phyloP scores from a whole-genome alignment of 805 yeast species.

The Yarrowia sp. region DNA sequence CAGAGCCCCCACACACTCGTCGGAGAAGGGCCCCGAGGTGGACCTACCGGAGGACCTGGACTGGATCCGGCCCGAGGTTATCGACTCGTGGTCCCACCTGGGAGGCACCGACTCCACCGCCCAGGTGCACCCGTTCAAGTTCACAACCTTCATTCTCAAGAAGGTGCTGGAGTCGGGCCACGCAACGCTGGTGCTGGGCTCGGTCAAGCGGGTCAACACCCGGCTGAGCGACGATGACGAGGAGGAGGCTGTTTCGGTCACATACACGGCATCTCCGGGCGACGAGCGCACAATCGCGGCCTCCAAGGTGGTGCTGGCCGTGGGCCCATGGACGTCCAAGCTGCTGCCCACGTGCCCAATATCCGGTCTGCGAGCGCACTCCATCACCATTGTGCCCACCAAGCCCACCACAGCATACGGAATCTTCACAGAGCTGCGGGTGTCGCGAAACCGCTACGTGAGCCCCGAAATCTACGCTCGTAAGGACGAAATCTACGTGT shows the following conservation, averaged over 20 bases:
- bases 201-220: slow-evolving; percentile 66
- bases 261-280: slow-evolving; percentile 42
- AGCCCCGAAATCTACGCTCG: slow-evolving; percentile 96
- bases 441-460: slow-evolving; percentile 64
- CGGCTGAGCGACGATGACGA: slow-evolving; percentile 43
- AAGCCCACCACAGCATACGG: slow-evolving; percentile 90
- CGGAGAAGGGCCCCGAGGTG: slow-evolving; percentile 28
- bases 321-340: slow-evolving; percentile 97
- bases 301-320: slow-evolving; percentile 80
- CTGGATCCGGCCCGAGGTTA: slow-evolving; percentile 72
- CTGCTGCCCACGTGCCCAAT: slow-evolving; percentile 93
- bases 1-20: slow-evolving; percentile 37
- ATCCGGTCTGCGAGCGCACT: slow-evolving; percentile 92
- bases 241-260: slow-evolving; percentile 58
- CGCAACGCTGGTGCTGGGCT: slow-evolving; percentile 85
- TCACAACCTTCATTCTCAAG: slow-evolving; percentile 81
- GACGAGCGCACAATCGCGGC: slow-evolving; percentile 55
- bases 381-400: slow-evolving; percentile 87
- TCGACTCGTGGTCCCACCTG: slow-evolving; percentile 75
- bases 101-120: slow-evolving; percentile 92
- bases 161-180: slow-evolving; percentile 83
- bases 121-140: slow-evolving; percentile 94
- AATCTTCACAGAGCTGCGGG: slow-evolving; percentile 85
- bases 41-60: slow-evolving; percentile 66
- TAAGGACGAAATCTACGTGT: slow-evolving; percentile 92